Percentiles rank a stretch among this genome's conserved stretches.
Evolutionary conservation across 1,284 basidiomycete species (phyloP).

Genomic region (Melampsora larici-populina): DNA sequence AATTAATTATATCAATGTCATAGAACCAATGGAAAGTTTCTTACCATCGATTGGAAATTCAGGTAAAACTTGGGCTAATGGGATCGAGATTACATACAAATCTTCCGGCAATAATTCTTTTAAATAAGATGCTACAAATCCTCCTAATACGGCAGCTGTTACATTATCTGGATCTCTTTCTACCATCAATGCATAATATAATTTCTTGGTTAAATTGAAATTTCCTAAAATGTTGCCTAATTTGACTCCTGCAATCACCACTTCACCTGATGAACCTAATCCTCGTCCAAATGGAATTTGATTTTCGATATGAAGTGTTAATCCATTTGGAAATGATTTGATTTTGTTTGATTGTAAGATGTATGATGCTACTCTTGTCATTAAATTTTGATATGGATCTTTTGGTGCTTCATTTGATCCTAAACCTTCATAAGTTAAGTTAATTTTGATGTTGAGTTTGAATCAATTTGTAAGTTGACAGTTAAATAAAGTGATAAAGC

Average conservation of each 20-base stretch:
- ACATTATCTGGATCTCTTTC: slow-evolving; percentile 99
- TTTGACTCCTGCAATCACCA: slow-evolving; percentile 92
- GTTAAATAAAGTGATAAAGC: slow-evolving; percentile 85
- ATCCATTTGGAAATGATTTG: slow-evolving; percentile 69
- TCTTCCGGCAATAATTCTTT: slow-evolving; percentile 72
- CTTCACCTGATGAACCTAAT: slow-evolving; percentile 93
- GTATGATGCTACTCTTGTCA: slow-evolving; percentile 96
- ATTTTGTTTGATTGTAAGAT: slow-evolving; percentile 82
- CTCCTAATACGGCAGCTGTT: slow-evolving; percentile 91
- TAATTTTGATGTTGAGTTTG: slow-evolving; percentile 12
- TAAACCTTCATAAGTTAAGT: slow-evolving; percentile 50
- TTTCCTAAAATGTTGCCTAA: slow-evolving; percentile 79
- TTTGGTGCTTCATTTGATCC: slow-evolving; percentile 55
- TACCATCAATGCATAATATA: slow-evolving; percentile 98
- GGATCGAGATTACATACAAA: too few relatives aligned
- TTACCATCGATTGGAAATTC: slow-evolving; percentile 94
- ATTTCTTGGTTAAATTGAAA: slow-evolving; percentile 70
- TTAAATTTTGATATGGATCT: slow-evolving; percentile 93
- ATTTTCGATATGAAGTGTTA: slow-evolving; percentile 75
- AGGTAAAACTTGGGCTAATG: slow-evolving; percentile 90
- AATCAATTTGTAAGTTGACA: too few relatives aligned
- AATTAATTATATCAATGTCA: too few relatives aligned
- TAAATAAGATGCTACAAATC: slow-evolving; percentile 97
- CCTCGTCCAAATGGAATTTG: slow-evolving; percentile 97
- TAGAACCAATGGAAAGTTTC: too few relatives aligned